Evolutionary conservation across 2,329 filamentous ascomycete genomes (phyloP).

Genomic region (Laburnicola sp.): DNA sequence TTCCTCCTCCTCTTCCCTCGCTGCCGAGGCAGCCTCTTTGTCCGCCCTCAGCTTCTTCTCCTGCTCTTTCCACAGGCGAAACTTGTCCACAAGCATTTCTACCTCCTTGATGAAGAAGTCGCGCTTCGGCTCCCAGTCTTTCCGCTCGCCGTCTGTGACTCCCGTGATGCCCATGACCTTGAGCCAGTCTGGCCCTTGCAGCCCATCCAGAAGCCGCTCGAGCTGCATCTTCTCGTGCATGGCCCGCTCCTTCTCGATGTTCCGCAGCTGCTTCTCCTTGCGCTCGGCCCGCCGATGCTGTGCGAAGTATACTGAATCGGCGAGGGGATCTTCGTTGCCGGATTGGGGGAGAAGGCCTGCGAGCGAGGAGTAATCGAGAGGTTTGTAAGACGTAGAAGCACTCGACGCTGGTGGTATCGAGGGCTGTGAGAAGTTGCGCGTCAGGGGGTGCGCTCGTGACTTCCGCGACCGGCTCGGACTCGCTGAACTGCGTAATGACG

Average conservation of each 20-base stretch:
- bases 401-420: constrained; percentile 21
- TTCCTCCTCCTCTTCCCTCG: constrained; percentile 39
- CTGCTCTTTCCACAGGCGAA: constrained; percentile 82
- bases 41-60: constrained; percentile 81
- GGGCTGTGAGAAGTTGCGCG: constrained; percentile 19
- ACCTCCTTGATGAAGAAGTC: constrained; percentile 84
- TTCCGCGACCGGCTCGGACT: constrained; percentile 35
- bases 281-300: constrained; percentile 64
- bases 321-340: constrained; percentile 56
- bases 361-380: constrained; percentile 50
- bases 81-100: constrained; percentile 80
- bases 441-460: constrained; percentile 20
- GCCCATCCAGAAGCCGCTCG: constrained; percentile 73
- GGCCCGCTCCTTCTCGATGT: constrained; percentile 67
- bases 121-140: constrained; percentile 82
- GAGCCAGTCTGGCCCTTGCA: constrained; percentile 91
- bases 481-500: constrained; percentile 24
- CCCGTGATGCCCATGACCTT: constrained; percentile 86
- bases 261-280: constrained; percentile 69
- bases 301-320: constrained; percentile 59
- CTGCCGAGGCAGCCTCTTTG: constrained; percentile 52
- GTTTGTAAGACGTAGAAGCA: constrained; percentile 39
- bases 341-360: constrained; percentile 40
- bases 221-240: constrained; percentile 69
- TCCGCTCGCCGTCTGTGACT: constrained; percentile 82